Evolutionary conservation across 2,329 filamentous ascomycete species (phyloP).

Genomic region (Cordyceps javanica): DNA sequence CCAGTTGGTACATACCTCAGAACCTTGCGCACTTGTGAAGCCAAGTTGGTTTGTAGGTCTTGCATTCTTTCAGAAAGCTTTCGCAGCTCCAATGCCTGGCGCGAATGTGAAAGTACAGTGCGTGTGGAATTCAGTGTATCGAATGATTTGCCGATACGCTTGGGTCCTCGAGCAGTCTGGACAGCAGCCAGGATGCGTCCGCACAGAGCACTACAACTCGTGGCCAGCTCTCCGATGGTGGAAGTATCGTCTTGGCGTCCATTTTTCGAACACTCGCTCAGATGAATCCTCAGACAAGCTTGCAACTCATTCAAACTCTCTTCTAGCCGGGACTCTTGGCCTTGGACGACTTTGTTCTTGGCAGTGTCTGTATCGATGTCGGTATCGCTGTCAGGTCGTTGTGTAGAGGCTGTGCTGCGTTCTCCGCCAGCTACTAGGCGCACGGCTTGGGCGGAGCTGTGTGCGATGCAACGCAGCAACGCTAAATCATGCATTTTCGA

Average conservation of each 20-base stretch:
- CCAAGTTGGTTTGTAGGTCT: not conserved
- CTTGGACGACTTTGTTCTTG: not conserved
- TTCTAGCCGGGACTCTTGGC: not conserved
- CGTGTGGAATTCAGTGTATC: not conserved
- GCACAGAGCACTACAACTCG: not conserved
- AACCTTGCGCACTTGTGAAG: not conserved
- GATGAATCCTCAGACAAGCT: not conserved
- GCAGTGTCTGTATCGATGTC: not conserved
- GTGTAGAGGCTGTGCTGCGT: not conserved
- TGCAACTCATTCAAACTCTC: not conserved
- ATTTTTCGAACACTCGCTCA: not conserved
- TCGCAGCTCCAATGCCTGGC: not conserved
- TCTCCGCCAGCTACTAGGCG: not conserved
- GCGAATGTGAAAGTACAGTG: not conserved
- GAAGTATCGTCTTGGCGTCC: not conserved
- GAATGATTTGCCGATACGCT: not conserved
- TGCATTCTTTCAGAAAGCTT: not conserved
- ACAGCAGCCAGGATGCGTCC: not conserved
- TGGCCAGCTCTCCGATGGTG: not conserved
- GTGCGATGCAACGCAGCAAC: not conserved
- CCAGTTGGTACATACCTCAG: not conserved
- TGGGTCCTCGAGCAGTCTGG: not conserved
- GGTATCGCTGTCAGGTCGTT: not conserved
- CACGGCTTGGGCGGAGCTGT: not conserved
- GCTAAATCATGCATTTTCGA: not conserved